Base-by-base conservation (phyloP, 352 stramenopile genomes). In the Lagenidium giganteum region DNA sequence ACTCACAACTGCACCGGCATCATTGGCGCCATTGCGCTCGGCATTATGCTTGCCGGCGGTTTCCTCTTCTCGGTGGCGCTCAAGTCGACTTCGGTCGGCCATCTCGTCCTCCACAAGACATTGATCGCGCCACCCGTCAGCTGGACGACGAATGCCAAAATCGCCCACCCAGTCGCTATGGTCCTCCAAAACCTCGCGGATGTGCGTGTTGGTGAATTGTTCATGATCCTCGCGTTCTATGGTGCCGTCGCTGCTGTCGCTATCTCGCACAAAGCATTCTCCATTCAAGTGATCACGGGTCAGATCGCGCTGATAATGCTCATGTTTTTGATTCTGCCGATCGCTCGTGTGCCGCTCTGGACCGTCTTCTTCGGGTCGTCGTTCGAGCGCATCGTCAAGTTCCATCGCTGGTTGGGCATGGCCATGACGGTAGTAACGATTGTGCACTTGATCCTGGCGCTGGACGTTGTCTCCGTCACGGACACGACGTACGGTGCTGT, bases 351-450 rank as follows among this genome's bases (percentile, higher is more conserved):
- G 20, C 64, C 63, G 7, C 53, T 90, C 18, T 90, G 77, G 77
- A 76, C 69, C 9, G 43, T 81, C 22, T 64, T 82, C 32, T 92
- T 92, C 22, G 72, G 72, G 41, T 82, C 57, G 38, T 88, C 74
- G 23, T 87, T 88, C 29, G 80, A 92, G 37, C 80, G 80, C 16
- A 87, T 89, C 20, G 52, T 89, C 58, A 90, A 89, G 64, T 93
- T 90, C 36, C 80, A 93, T 50, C 80, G 80, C 36, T 89, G 76
- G 72, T 61, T 93, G n/a, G 80, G 77, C 8, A 41, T 87, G 34
- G 33, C 63, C 20, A 62, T 85, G 52, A 74, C 64, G 14, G 32
- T 87, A 9, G 61, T 66, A 5, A 61, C 71, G 23, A 44, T 90
- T 23, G 46, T 88, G 5, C 80, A 92, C 55, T 46, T 89, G 31